Conservation (phyloP, 2,329 filamentous ascomycete species). For the Monilinia fructigena region DNA sequence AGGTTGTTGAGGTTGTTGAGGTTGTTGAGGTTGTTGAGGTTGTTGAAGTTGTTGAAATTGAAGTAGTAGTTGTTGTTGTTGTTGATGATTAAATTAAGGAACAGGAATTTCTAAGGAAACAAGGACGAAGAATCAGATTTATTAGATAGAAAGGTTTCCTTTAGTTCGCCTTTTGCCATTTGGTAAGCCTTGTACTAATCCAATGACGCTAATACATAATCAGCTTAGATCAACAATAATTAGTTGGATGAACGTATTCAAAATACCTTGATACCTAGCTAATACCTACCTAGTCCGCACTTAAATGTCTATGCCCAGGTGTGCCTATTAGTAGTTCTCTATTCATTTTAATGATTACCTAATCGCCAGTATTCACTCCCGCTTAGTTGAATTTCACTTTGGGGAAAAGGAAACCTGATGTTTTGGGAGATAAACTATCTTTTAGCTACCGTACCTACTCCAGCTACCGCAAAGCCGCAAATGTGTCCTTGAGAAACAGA, state of each 20-base stretch:
- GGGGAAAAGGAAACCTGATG: no score
- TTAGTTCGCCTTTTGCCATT: constrained; percentile 5
- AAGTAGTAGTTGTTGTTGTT: constrained; percentile 6
- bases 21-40: not conserved
- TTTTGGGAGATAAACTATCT: no score
- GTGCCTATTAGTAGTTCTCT: no score
- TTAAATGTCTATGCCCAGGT: no score
- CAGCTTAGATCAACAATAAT: not conserved
- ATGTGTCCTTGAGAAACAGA: constrained; percentile 19
- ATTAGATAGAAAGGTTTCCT: not conserved
- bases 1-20: not conserved
- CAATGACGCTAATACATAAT: not conserved
- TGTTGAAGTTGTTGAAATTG: not conserved
- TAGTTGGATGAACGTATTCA: no score
- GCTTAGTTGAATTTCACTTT: no score
- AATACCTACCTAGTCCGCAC: no score
- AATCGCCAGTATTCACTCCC: no score
- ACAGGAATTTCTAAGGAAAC: not conserved
- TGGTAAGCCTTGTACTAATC: not conserved
- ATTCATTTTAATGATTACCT: no score
- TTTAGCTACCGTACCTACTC: not conserved
- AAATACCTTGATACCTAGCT: no score
- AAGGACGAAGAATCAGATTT: not conserved
- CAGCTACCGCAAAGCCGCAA: constrained; percentile 15
- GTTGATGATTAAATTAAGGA: constrained; percentile 17